Evolutionary conservation across 306 rosid genomes (phyloP), one percentile per base, ranked within the genome.

Genomic region (Cucurbita argyrosperma): DNA sequence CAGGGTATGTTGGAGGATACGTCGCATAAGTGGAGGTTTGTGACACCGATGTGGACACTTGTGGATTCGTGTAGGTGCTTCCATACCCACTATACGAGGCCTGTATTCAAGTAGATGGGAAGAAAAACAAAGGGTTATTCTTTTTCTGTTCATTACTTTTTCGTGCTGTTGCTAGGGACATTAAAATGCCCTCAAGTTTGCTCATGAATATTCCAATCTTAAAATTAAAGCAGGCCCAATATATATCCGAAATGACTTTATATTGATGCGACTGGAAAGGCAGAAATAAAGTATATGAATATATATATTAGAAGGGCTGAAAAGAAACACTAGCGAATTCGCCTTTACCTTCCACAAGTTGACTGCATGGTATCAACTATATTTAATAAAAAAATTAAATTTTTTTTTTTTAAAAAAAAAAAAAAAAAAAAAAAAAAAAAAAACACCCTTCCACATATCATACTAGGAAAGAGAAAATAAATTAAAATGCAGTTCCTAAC

Each of bases 1-100:
- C 88, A 72, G 99, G 91, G 80, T 95, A 95, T 26, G 97, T 74
- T 49, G 92, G 81, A 76, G 99, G 92, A 82, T 91, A 95, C 66
- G 91, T 80, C 2, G 90, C 96, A 43, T 91, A 95, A 15, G 93
- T 87, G 18, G 96, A 78, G 76, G 68, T 85, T 51, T 81, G 99
- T 39, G 97, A 89, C 19, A 62, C 87, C 14, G 90, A 61, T 4
- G 91, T 53, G 10, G 99, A 88, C 58, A 81, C 46, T 76, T 84
- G 97, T n/a, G 92, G 66, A 74, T 65, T 85, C 3, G 92, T 74
- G 81, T 92, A 92, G 76, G 79, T 76, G 54, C 79, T 79, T 16
- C 90, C 95, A 72, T 94, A 94, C 80, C 89, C 95, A 52, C 91
- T 60, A 76, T 91, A 91, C 56, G 97, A 91, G 1, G 96, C 91